phyloP scores from a whole-genome alignment of 1,139 yeast species.

The Protomyces lactucae-debilis region DNA sequence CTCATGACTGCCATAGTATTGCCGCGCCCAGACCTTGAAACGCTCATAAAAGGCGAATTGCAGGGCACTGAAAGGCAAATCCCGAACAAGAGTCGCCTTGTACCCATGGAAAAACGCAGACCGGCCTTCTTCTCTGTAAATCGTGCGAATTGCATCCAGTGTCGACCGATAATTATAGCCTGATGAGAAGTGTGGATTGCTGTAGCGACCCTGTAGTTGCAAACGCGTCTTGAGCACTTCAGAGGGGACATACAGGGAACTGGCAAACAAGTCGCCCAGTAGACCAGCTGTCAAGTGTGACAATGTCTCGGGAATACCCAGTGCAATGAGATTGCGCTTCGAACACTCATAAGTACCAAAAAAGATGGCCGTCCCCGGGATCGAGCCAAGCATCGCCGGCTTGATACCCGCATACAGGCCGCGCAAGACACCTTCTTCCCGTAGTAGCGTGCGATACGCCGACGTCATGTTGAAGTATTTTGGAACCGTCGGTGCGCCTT shows the following conservation, averaged over 20 bases:
- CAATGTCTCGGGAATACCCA: constrained; percentile 68
- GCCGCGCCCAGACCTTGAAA: constrained; percentile 37
- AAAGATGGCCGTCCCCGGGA: constrained; percentile 54
- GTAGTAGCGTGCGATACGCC: constrained; percentile 66
- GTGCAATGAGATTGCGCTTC: constrained; percentile 64
- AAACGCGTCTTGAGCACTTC: constrained; percentile 92
- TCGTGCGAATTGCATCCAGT: constrained; percentile 59
- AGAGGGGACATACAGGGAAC: constrained; percentile 92
- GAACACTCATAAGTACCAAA: constrained; percentile 83
- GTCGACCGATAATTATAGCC: constrained; percentile 79
- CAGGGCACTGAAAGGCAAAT: constrained; percentile 88
- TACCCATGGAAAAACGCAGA: constrained; percentile 81
- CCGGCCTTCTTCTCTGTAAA: constrained; percentile 56
- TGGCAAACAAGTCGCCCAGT: constrained; percentile 82
- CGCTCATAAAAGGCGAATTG: constrained; percentile 92
- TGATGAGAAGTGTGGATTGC: constrained; percentile 70
- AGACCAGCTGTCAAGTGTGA: constrained; percentile 82
- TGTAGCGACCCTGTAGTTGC: constrained; percentile 82
- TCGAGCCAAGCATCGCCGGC: constrained; percentile 83
- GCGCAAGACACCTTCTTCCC: constrained; percentile 75
- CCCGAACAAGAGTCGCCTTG: constrained; percentile 86
- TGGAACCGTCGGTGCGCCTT: constrained; percentile 67
- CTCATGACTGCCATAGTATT: constrained; percentile 38
- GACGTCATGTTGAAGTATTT: constrained; percentile 65
- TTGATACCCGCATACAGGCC: constrained; percentile 90